phyloP scores from a whole-genome alignment of 2,329 filamentous ascomycete species.

The Podosphaera fusca region DNA sequence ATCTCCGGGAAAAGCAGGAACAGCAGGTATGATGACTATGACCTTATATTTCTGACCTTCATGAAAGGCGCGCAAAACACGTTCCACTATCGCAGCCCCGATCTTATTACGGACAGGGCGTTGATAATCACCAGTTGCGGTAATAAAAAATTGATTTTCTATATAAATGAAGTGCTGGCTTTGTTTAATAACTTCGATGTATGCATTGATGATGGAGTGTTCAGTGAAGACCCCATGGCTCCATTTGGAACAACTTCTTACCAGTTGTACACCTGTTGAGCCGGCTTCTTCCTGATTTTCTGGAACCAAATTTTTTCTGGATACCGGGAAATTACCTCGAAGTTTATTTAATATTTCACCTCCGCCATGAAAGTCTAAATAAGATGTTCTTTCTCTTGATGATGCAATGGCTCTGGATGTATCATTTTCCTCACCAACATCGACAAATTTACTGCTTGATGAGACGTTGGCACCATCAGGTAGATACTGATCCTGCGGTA shows the following conservation, averaged over 20 bases:
- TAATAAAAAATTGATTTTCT: constrained; percentile 76
- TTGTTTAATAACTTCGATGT: constrained; percentile 45
- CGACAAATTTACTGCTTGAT: neutral
- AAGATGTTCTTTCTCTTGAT: neutral
- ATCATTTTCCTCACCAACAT: neutral
- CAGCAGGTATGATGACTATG: constrained; percentile 55
- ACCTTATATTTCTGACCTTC: constrained; percentile 47
- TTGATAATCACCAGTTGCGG: constrained; percentile 47
- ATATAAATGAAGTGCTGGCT: constrained; percentile 58
- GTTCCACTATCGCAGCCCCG: constrained; percentile 54
- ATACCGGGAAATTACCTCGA: constrained; percentile 1
- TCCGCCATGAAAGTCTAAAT: neutral
- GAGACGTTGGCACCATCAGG: constrained; percentile 7
- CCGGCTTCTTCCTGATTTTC: neutral
- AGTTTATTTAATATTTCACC: constrained; percentile 5
- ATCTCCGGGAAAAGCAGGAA: constrained; percentile 66
- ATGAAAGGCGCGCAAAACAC: constrained; percentile 46
- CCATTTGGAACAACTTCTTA: constrained; percentile 29
- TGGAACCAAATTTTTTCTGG: neutral
- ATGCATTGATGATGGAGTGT: constrained; percentile 74
- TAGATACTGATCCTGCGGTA: constrained; percentile 11
- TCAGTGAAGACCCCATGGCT: constrained; percentile 34
- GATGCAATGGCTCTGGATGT: neutral
- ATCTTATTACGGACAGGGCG: constrained; percentile 56
- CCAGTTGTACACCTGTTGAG: constrained; percentile 17